phyloP scores from a whole-genome alignment of 2,329 filamentous ascomycete species.

The Sporothrix protearum region DNA sequence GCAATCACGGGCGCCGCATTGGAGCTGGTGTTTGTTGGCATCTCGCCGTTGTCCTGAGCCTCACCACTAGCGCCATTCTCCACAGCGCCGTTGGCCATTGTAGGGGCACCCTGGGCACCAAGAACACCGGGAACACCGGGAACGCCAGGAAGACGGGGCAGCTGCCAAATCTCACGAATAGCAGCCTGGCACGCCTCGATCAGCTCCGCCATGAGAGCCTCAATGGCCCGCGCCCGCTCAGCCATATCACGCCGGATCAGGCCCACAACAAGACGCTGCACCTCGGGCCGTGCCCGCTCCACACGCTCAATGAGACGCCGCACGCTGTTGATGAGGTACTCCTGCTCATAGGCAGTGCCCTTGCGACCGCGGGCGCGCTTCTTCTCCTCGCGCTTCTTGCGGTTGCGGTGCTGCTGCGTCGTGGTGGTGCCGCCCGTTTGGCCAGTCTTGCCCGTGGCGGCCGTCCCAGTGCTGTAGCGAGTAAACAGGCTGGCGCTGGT shows the following conservation, averaged over 20 bases:
- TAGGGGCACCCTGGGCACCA: slow-evolving; percentile 26
- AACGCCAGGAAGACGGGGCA: background rate
- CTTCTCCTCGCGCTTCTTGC: slow-evolving; percentile 79
- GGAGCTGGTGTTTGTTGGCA: background rate
- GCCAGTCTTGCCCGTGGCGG: slow-evolving; percentile 42
- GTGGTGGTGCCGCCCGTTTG: slow-evolving; percentile 24
- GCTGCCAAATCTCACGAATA: slow-evolving; percentile 63
- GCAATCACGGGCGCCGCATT: slow-evolving; percentile 50
- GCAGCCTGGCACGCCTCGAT: slow-evolving; percentile 64
- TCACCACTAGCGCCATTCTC: slow-evolving; percentile 25
- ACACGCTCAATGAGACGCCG: slow-evolving; percentile 78
- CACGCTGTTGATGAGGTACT: slow-evolving; percentile 89
- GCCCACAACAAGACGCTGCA: slow-evolving; percentile 69
- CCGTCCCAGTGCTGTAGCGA: slow-evolving; percentile 74
- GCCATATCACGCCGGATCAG: slow-evolving; percentile 79
- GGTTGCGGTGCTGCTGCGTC: slow-evolving; percentile 65
- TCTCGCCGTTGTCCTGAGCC: slow-evolving; percentile 10
- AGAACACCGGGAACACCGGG: background rate
- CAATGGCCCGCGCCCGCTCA: slow-evolving; percentile 76
- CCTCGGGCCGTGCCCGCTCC: slow-evolving; percentile 68
- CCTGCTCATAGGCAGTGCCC: slow-evolving; percentile 95
- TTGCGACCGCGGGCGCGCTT: slow-evolving; percentile 94
- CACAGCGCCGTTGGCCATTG: background rate
- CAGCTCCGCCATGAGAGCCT: slow-evolving; percentile 70
- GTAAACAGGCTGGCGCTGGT: slow-evolving; percentile 91